Conservation (phyloP, 495 filamentous ascomycete genomes). For the Aspergillus homomorphus region DNA sequence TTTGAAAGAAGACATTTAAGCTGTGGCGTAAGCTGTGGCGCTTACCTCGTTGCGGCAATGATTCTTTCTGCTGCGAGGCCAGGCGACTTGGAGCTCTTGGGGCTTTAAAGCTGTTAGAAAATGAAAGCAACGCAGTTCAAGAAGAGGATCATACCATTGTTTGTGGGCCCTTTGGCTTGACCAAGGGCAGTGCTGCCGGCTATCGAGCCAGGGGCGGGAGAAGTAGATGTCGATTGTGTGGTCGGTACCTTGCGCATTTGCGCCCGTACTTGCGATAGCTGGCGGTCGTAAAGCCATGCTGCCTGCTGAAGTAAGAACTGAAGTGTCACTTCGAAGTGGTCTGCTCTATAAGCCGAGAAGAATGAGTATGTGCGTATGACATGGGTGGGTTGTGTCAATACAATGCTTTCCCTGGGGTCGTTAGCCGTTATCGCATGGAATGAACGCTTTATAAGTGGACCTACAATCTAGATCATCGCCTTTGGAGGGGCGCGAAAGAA, state of each 20-base stretch:
- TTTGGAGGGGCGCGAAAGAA: constrained; percentile 71
- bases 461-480: constrained; percentile 80
- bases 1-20: too few relatives aligned
- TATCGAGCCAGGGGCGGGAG: constrained; percentile 48
- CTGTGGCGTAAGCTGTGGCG: background rate
- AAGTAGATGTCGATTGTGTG: constrained; percentile 43
- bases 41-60: constrained; percentile 46
- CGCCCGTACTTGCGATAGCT: constrained; percentile 81
- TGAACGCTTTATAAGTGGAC: constrained; percentile 14
- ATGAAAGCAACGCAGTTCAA: background rate
- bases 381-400: constrained; percentile 40
- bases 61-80: constrained; percentile 60
- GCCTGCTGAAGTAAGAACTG: constrained; percentile 91
- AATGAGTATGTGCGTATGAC: constrained; percentile 3
- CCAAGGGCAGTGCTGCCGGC: constrained; percentile 49
- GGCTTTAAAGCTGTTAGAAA: constrained; percentile 34
- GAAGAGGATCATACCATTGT: constrained; percentile 42
- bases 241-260: constrained; percentile 78
- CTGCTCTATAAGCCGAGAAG: constrained; percentile 43
- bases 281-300: constrained; percentile 90
- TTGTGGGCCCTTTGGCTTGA: constrained; percentile 57
- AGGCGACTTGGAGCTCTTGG: constrained; percentile 57
- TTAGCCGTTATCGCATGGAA: constrained; percentile 28
- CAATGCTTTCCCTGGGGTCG: constrained; percentile 70
- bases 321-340: constrained; percentile 69